Evolutionary conservation across 208 protist genomes (phyloP).

Genomic region (Crithidia bombi): DNA sequence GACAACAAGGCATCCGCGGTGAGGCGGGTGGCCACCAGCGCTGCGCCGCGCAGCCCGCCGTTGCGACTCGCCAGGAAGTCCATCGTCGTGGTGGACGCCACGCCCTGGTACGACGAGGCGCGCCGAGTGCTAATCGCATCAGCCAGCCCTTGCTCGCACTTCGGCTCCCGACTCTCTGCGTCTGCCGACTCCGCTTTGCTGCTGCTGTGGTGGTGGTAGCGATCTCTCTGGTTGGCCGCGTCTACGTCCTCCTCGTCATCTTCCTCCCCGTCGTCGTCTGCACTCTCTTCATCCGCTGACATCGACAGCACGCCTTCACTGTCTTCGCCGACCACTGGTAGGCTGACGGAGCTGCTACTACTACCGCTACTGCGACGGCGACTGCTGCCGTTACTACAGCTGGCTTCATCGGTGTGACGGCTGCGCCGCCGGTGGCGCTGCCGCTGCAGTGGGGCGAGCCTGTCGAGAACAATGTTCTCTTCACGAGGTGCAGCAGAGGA

Average conservation of each 20-base stretch:
- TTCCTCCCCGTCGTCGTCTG: conserved; percentile 7
- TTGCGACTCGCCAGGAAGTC: conserved; percentile 22
- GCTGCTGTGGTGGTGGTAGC: neutral
- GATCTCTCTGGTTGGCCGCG: neutral
- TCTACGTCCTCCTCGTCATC: conserved; percentile 8
- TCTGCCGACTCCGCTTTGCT: too few relatives aligned
- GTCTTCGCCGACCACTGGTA: conserved; percentile 3
- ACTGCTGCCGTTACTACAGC: neutral
- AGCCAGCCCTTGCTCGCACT: too few relatives aligned
- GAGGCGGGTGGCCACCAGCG: neutral
- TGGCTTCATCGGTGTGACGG: neutral
- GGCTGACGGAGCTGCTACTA: conserved; percentile 22
- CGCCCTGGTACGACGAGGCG: neutral
- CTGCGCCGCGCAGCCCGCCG: conserved; percentile 3
- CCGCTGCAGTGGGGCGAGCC: neutral
- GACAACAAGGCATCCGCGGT: neutral
- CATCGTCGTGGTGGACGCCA: conserved; percentile 8
- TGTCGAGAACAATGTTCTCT: neutral
- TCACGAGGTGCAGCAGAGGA: neutral
- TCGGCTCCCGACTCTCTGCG: neutral
- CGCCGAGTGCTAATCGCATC: neutral
- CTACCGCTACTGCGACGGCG: neutral
- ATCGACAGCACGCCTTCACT: conserved; percentile 12
- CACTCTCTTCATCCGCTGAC: neutral
- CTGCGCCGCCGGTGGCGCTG: neutral